Evolutionary conservation across 2,329 filamentous ascomycete genomes (phyloP).

Genomic region (Aciculosporium take): DNA sequence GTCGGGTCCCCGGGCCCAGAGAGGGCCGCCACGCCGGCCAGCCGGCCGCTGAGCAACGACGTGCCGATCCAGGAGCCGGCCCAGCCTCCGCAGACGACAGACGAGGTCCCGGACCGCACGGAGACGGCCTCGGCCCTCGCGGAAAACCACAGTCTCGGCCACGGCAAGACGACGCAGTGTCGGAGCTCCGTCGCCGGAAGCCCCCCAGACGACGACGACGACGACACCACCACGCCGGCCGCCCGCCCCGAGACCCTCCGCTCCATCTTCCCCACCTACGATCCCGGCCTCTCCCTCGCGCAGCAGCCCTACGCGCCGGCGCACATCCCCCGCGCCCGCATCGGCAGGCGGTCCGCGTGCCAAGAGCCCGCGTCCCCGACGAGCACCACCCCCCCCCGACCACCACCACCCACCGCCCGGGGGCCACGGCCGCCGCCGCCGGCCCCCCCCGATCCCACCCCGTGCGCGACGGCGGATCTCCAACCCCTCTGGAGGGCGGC

Average conservation of each 20-base stretch:
- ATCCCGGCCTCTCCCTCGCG: constrained; percentile 49
- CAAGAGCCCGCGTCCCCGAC: constrained; percentile 10
- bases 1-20: no score
- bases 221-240: constrained; percentile 17
- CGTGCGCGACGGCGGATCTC: constrained; percentile 46
- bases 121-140: constrained; percentile 40
- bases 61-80: constrained; percentile 8
- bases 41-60: constrained; percentile 4
- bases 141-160: constrained; percentile 33
- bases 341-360: constrained; percentile 49
- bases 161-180: constrained; percentile 34
- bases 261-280: constrained; percentile 66
- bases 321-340: constrained; percentile 45
- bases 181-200: constrained; percentile 44
- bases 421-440: constrained; percentile 18
- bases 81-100: constrained; percentile 26
- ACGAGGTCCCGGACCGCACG: constrained; percentile 30
- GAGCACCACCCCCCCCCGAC: constrained; percentile 6
- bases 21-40: background rate
- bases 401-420: constrained; percentile 10
- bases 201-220: constrained; percentile 29
- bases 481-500: constrained; percentile 53
- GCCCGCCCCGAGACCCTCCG: constrained; percentile 30
- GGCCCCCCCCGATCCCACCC: constrained; percentile 31
- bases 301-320: constrained; percentile 59